These are phyloP conservation scores for Cladosporium sp. DNA, from an alignment of 2,329 filamentous ascomycete species.

Conservation along the genomic window DNA sequence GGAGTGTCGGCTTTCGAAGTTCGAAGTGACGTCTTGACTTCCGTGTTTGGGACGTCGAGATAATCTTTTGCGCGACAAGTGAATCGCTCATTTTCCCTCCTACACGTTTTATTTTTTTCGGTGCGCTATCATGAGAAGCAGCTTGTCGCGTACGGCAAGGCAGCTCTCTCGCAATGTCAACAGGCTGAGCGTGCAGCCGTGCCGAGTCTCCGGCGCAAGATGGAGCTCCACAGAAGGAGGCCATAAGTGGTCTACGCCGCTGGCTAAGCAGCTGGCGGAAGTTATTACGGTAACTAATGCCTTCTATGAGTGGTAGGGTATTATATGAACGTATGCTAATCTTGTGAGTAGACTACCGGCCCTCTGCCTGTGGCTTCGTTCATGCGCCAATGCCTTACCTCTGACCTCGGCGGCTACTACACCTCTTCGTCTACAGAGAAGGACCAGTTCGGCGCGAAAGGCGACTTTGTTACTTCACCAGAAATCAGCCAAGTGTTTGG, in stretches of 20 bases:
- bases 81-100: not conserved
- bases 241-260: slow-evolving; percentile 76
- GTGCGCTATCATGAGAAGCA: slow-evolving; percentile 22
- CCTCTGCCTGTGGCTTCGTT: slow-evolving; percentile 87
- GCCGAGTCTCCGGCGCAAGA: slow-evolving; percentile 30
- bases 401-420: slow-evolving; percentile 88
- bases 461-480: slow-evolving; percentile 94
- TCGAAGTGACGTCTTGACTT: slow-evolving; percentile 8
- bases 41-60: not conserved
- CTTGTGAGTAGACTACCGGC: slow-evolving; percentile 61
- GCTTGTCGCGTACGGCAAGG: slow-evolving; percentile 20
- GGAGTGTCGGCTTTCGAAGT: slow-evolving; percentile 5
- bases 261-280: slow-evolving; percentile 79
- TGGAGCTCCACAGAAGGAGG: slow-evolving; percentile 35
- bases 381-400: slow-evolving; percentile 97
- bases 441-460: slow-evolving; percentile 87
- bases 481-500: slow-evolving; percentile 98
- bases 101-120: not conserved
- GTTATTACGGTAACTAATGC: slow-evolving; percentile 66
- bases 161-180: slow-evolving; percentile 19
- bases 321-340: not conserved
- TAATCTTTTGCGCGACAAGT: not conserved
- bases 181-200: slow-evolving; percentile 6
- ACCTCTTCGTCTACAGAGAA: slow-evolving; percentile 63
- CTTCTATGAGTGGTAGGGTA: not conserved